These are phyloP conservation scores for Quercus tomentella DNA, from an alignment of 331 rosid species.

Conservation along the genomic window DNA sequence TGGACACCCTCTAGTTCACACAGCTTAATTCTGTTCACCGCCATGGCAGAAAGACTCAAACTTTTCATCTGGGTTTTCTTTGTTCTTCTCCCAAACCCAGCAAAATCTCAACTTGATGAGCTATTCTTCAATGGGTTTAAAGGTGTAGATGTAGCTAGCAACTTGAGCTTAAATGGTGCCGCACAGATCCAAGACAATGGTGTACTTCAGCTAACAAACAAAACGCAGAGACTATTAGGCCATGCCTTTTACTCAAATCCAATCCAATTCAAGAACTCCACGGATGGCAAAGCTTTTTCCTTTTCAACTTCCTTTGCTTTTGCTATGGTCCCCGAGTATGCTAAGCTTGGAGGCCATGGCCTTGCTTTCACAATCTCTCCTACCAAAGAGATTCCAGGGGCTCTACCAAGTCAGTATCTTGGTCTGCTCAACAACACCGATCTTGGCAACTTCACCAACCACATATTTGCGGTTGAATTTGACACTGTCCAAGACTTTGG, in stretches of 20 bases:
- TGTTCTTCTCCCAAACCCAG: background rate
- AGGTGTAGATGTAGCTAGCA: slow-evolving; percentile 4
- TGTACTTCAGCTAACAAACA: too few relatives aligned
- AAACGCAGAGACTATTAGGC: too few relatives aligned
- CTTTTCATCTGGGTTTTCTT: slow-evolving; percentile 18
- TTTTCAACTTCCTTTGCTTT: slow-evolving; percentile 42
- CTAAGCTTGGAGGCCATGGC: slow-evolving; percentile 69
- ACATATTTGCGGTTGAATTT: slow-evolving; percentile 14
- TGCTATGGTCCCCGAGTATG: slow-evolving; percentile 46
- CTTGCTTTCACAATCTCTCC: slow-evolving; percentile 64
- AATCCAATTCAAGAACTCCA: too few relatives aligned
- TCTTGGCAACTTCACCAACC: slow-evolving; percentile 52
- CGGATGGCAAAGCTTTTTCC: too few relatives aligned
- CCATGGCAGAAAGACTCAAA: slow-evolving; percentile 30
- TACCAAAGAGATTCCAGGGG: slow-evolving; percentile 26
- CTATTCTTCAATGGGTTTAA: slow-evolving; percentile 44
- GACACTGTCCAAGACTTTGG: slow-evolving; percentile 55
- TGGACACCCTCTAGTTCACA: background rate
- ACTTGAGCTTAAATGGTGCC: slow-evolving; percentile 42
- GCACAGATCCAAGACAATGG: slow-evolving; percentile 25
- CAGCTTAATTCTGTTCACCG: background rate
- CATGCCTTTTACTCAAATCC: too few relatives aligned
- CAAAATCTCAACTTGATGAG: slow-evolving; percentile 4
- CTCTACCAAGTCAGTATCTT: slow-evolving; percentile 57
- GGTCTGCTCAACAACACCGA: slow-evolving; percentile 57